Evolutionary conservation across 106 monocot genomes (phyloP).

Genomic region (Dactylorhiza incarnata): DNA sequence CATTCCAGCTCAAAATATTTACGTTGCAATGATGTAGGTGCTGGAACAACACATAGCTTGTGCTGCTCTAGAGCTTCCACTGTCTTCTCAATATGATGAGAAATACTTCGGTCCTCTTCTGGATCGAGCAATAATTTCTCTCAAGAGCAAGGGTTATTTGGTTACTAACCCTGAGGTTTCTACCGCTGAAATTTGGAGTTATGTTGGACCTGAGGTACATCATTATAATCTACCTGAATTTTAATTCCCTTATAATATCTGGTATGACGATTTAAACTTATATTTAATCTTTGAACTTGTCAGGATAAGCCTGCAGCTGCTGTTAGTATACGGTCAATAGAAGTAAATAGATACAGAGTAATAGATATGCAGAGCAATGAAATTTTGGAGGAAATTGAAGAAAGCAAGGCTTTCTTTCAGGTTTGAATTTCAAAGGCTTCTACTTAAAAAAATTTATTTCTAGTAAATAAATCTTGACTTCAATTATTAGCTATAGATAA

Average conservation of each 20-base stretch:
- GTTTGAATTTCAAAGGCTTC: slow-evolving; percentile 16
- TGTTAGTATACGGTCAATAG: slow-evolving; percentile 75
- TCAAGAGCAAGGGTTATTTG: slow-evolving; percentile 60
- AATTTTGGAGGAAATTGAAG: slow-evolving; percentile 89
- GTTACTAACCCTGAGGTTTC: slow-evolving; percentile 21
- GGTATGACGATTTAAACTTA: neutral
- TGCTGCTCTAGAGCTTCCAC: slow-evolving; percentile 83
- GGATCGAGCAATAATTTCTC: slow-evolving; percentile 26
- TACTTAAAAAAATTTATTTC: neutral
- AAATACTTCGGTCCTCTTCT: slow-evolving; percentile 63
- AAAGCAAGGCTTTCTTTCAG: slow-evolving; percentile 92
- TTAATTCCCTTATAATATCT: neutral
- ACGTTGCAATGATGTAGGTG: slow-evolving; percentile 26
- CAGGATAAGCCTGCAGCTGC: slow-evolving; percentile 53
- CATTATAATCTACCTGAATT: neutral
- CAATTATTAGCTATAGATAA: neutral
- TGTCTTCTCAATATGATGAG: slow-evolving; percentile 65
- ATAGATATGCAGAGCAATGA: slow-evolving; percentile 42
- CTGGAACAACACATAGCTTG: slow-evolving; percentile 78
- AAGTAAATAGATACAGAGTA: slow-evolving; percentile 63
- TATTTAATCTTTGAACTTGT: slow-evolving; percentile 7
- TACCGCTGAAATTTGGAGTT: slow-evolving; percentile 50
- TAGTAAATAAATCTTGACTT: neutral
- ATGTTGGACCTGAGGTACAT: slow-evolving; percentile 80
- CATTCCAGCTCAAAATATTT: neutral